A percentile compares a stretch with the other conserved stretches of the same genome.
These are phyloP conservation scores for Athelia sp. DNA, from an alignment of 1,284 basidiomycete species.

Conservation along the genomic window DNA sequence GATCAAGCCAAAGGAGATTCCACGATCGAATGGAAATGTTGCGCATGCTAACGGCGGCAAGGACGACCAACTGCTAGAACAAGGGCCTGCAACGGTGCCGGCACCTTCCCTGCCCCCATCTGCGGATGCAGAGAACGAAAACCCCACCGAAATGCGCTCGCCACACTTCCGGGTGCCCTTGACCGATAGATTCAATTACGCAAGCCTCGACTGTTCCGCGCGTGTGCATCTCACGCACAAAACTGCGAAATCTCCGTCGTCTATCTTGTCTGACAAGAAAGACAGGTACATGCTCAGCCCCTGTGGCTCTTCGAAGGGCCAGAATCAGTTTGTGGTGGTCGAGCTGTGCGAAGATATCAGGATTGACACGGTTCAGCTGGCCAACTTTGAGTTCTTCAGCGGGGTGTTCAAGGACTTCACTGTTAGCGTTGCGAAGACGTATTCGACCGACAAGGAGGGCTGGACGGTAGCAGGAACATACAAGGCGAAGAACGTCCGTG, in stretches of 20 bases:
- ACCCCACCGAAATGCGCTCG: conserved; percentile 28
- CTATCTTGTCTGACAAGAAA: conserved; percentile 86
- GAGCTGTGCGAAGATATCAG: conserved; percentile 97
- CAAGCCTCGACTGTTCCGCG: conserved; percentile 89
- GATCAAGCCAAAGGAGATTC: conserved; percentile 23
- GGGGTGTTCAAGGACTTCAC: conserved; percentile 92
- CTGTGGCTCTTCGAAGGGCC: conserved; percentile 51
- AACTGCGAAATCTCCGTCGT: conserved; percentile 77
- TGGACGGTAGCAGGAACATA: conserved; percentile 77
- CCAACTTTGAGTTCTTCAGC: conserved; percentile 98
- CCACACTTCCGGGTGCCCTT: conserved; percentile 66
- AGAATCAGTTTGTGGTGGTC: conserved; percentile 84
- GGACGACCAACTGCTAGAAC: conserved; percentile 9
- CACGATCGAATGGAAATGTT: conserved; percentile 14
- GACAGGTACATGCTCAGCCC: conserved; percentile 98
- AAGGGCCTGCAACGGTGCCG: conserved; percentile 10
- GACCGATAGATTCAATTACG: conserved; percentile 89
- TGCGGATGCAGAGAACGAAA: conserved; percentile 9
- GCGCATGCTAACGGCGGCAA: conserved; percentile 9
- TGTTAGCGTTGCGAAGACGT: conserved; percentile 80
- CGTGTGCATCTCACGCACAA: conserved; percentile 84
- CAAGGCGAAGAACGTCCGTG: conserved; percentile 83
- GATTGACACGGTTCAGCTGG: conserved; percentile 93
- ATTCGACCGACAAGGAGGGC: conserved; percentile 56
- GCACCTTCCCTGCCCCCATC: conserved; percentile 10